Conservation (phyloP, 768 basidiomycete genomes). For the Podaxis pistillaris region DNA sequence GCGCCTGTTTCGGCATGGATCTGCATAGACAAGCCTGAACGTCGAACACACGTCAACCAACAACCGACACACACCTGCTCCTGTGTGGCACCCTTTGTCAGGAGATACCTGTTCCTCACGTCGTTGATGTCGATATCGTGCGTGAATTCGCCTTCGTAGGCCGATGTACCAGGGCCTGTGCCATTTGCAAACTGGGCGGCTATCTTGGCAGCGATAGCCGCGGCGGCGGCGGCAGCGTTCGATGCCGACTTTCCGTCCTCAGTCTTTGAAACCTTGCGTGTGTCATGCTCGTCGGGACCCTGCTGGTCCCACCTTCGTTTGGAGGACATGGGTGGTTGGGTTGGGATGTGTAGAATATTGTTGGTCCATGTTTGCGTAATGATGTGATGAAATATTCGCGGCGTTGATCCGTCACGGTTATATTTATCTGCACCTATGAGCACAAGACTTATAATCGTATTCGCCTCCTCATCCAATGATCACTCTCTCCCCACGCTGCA, state of each 20-base stretch:
- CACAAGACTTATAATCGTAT: background rate
- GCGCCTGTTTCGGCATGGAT: conserved; percentile 92
- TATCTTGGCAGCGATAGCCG: conserved; percentile 93
- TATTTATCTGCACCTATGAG: background rate
- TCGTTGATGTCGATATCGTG: conserved; percentile 98
- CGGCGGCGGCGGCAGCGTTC: conserved; percentile 67
- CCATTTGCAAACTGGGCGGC: conserved; percentile 75
- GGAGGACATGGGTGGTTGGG: conserved; percentile 16
- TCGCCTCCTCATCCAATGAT: background rate
- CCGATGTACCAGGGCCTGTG: conserved; percentile 40
- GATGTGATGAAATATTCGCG: background rate
- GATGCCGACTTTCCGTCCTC: conserved; percentile 64
- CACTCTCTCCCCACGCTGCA: background rate
- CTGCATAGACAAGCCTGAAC: conserved; percentile 35
- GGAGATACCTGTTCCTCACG: conserved; percentile 87
- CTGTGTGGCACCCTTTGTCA: conserved; percentile 93
- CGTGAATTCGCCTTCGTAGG: conserved; percentile 77
- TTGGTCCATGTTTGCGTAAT: conserved; percentile 5
- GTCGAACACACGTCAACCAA: background rate
- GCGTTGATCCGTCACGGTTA: background rate
- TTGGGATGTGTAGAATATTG: background rate
- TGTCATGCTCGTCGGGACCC: conserved; percentile 41
- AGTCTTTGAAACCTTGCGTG: conserved; percentile 40
- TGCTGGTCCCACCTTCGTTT: conserved; percentile 60
- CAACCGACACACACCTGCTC: conserved; percentile 59